Percentiles rank a stretch among this genome's conserved stretches.
These are phyloP conservation scores for Penicillium brevicompactum DNA, from an alignment of 2,329 filamentous ascomycete genomes.

Conservation along the genomic window DNA sequence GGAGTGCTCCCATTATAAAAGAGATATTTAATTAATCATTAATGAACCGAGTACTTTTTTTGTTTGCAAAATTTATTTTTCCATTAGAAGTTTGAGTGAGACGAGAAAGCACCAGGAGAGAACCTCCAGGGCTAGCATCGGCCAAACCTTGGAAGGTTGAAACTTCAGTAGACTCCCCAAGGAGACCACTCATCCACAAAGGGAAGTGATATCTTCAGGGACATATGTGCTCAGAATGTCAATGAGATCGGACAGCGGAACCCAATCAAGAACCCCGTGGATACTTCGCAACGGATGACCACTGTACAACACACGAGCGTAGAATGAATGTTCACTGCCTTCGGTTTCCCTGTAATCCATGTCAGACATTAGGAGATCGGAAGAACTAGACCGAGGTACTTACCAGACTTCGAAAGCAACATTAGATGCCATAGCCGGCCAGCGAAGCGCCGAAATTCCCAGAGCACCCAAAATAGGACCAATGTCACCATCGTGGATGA, in stretches of 20 bases:
- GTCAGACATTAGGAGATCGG: neutral
- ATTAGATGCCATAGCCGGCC: slow-evolving; percentile 44
- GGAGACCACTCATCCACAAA: slow-evolving; percentile 22
- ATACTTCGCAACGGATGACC: slow-evolving; percentile 32
- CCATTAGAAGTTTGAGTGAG: neutral
- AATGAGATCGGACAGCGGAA: slow-evolving; percentile 26
- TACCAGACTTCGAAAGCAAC: slow-evolving; percentile 44
- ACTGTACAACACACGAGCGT: slow-evolving; percentile 35
- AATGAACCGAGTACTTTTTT: neutral
- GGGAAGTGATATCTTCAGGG: slow-evolving; percentile 28
- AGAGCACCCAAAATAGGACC: slow-evolving; percentile 39
- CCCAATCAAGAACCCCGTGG: slow-evolving; percentile 34
- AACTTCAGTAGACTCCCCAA: too few relatives aligned
- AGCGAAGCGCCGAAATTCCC: slow-evolving; percentile 39
- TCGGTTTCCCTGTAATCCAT: slow-evolving; percentile 12
- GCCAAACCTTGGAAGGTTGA: too few relatives aligned
- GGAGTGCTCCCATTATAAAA: neutral
- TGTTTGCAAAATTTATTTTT: neutral
- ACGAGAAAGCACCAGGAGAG: too few relatives aligned
- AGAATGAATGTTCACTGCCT: slow-evolving; percentile 7
- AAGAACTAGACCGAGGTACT: neutral
- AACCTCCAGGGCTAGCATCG: too few relatives aligned
- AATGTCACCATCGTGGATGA: slow-evolving; percentile 44
- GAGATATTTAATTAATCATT: neutral
- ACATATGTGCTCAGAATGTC: slow-evolving; percentile 31